A percentile compares a stretch with the other conserved stretches of the same genome.
Conservation (phyloP, 495 filamentous ascomycete genomes). For the Aspergillus hancockii region DNA sequence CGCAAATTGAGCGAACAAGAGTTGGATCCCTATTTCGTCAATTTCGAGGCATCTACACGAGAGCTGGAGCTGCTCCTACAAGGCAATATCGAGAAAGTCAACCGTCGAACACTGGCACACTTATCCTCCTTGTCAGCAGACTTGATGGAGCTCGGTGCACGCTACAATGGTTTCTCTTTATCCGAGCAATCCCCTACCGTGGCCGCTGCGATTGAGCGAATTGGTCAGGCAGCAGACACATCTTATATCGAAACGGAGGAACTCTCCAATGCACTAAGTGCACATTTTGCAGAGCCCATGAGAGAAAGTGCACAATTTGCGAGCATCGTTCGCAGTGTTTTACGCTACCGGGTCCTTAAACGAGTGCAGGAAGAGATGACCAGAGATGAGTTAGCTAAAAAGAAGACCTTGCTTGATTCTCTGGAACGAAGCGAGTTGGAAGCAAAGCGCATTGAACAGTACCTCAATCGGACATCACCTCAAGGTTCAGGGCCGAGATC, state of each 20-base stretch:
- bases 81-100: slow-evolving; percentile 94
- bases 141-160: slow-evolving; percentile 85
- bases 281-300: slow-evolving; percentile 95
- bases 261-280: slow-evolving; percentile 76
- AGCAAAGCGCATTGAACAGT: slow-evolving; percentile 88
- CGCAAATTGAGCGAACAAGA: slow-evolving; percentile 81
- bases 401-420: slow-evolving; percentile 73
- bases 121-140: slow-evolving; percentile 80
- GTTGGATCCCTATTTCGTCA: slow-evolving; percentile 91
- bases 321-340: slow-evolving; percentile 83
- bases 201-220: slow-evolving; percentile 89
- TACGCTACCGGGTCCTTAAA: slow-evolving; percentile 87
- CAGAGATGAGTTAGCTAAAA: slow-evolving; percentile 82
- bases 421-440: slow-evolving; percentile 88
- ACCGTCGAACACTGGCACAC: slow-evolving; percentile 83
- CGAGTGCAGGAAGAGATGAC: slow-evolving; percentile 97
- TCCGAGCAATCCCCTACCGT: slow-evolving; percentile 86
- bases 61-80: slow-evolving; percentile 84
- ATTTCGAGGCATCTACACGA: slow-evolving; percentile 82
- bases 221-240: slow-evolving; percentile 91
- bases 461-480: slow-evolving; percentile 69
- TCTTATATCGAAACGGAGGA: slow-evolving; percentile 97
- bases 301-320: slow-evolving; percentile 96
- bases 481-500: slow-evolving; percentile 47
- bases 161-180: slow-evolving; percentile 95